Conservation (phyloP, 441 rosid genomes). For the Eugenia klotzschiana region DNA sequence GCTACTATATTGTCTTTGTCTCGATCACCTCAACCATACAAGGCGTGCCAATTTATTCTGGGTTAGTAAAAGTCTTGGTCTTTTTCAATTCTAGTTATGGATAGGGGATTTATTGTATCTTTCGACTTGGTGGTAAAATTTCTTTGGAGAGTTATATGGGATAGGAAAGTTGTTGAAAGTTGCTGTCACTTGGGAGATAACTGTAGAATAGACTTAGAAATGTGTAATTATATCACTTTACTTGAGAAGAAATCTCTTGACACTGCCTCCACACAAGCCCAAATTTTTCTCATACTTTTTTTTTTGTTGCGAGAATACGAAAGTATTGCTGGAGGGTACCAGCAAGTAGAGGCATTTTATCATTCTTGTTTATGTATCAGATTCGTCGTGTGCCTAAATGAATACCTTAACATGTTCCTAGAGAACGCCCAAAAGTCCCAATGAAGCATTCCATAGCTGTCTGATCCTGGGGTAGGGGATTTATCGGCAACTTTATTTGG, state of each 20-base stretch:
- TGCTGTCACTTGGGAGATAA: not conserved
- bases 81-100: not conserved
- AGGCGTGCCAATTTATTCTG: slow-evolving; percentile 71
- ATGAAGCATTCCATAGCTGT: not conserved
- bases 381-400: not conserved
- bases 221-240: not conserved
- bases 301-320: not conserved
- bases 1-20: slow-evolving; percentile 67
- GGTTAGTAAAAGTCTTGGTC: slow-evolving; percentile 24
- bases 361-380: not conserved
- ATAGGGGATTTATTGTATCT: not conserved
- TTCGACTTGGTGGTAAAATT: not conserved
- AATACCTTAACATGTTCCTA: not conserved
- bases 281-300: not conserved
- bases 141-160: not conserved
- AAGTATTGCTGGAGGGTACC: not conserved
- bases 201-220: not conserved
- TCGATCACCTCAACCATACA: slow-evolving; percentile 82
- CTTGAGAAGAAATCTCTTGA: not conserved
- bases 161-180: not conserved
- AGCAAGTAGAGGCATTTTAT: not conserved
- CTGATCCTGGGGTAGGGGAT: not conserved
- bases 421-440: not conserved
- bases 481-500: not conserved
- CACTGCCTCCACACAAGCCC: not conserved